These are phyloP conservation scores for Vaccinium vitisidaea DNA, from an alignment of 148 eudicot genomes.

Conservation along the genomic window DNA sequence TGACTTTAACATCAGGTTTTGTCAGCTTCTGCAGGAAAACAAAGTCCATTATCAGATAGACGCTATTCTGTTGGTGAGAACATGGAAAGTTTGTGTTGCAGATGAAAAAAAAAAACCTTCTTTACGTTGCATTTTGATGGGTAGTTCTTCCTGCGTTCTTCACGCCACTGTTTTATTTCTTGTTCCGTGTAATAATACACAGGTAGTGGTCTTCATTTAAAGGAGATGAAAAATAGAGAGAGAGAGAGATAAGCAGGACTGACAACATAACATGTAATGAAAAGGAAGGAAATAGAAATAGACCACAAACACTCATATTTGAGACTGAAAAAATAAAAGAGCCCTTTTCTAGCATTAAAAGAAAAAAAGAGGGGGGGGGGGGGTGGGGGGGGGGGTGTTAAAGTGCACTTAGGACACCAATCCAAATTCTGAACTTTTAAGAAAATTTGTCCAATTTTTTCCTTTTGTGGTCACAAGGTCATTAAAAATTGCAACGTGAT, in stretches of 20 bases:
- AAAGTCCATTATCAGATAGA: constrained; percentile 4
- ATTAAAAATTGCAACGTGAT: neutral
- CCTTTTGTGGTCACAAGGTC: neutral
- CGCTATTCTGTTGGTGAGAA: neutral
- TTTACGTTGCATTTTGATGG: constrained; percentile 58
- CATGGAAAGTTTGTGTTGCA: neutral
- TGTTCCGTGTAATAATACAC: constrained; percentile 52
- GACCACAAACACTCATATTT: neutral
- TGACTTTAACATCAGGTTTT: constrained; percentile 38
- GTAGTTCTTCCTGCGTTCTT: constrained; percentile 72
- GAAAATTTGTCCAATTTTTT: neutral
- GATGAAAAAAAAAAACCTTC: constrained; percentile 45
- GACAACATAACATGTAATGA: neutral
- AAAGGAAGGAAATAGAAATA: neutral
- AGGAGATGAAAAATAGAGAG: constrained; percentile 1
- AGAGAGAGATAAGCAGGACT: neutral
- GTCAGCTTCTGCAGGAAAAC: constrained; percentile 52
- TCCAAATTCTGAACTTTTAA: neutral
- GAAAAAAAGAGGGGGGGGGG: too few species aligned
- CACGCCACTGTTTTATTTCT: constrained; percentile 89
- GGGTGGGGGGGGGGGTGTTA: too few species aligned
- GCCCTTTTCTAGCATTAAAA: neutral
- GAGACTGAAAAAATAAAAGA: neutral
- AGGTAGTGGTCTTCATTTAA: constrained; percentile 48
- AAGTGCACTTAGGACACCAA: neutral